A percentile compares a stretch with the other conserved stretches of the same genome.
These are phyloP conservation scores for Trichoderma cornu-damae DNA, from an alignment of 2,329 filamentous ascomycete genomes.

Conservation along the genomic window DNA sequence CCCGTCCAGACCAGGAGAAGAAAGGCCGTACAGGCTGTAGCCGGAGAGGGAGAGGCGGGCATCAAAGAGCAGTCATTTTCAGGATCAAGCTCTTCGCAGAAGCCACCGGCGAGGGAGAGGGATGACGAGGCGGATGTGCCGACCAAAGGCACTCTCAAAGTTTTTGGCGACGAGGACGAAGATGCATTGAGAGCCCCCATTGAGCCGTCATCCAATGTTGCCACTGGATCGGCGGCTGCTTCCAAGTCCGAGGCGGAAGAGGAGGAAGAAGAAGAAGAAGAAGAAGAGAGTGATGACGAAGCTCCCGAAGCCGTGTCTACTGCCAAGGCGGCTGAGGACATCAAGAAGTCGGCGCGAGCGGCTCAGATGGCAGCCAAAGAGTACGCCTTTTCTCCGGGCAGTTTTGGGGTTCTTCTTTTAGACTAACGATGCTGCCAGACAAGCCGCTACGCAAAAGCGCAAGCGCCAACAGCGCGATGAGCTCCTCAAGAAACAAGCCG, in stretches of 20 bases:
- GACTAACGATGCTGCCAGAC: conserved; percentile 31
- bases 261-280: conserved; percentile 32
- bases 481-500: conserved; percentile 51
- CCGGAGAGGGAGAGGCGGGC: conserved; percentile 11
- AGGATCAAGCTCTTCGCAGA: conserved; percentile 25
- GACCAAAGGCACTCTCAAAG: conserved; percentile 29
- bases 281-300: conserved; percentile 47
- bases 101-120: conserved; percentile 35
- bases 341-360: conserved; percentile 42
- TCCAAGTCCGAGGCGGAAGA: conserved; percentile 30
- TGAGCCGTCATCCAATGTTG: background rate
- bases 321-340: conserved; percentile 42
- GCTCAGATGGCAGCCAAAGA: conserved; percentile 47
- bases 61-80: conserved; percentile 18
- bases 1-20: conserved; percentile 27
- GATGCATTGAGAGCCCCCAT: conserved; percentile 19
- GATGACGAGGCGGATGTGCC: conserved; percentile 24
- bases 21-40: conserved; percentile 26
- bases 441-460: conserved; percentile 47
- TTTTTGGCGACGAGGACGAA: conserved; percentile 35
- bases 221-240: background rate
- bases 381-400: conserved; percentile 35
- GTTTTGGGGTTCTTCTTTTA: background rate
- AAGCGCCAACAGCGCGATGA: conserved; percentile 53
- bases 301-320: conserved; percentile 57